Conservation (phyloP, 805 yeast genomes). For the Ogataea dorogensis region DNA sequence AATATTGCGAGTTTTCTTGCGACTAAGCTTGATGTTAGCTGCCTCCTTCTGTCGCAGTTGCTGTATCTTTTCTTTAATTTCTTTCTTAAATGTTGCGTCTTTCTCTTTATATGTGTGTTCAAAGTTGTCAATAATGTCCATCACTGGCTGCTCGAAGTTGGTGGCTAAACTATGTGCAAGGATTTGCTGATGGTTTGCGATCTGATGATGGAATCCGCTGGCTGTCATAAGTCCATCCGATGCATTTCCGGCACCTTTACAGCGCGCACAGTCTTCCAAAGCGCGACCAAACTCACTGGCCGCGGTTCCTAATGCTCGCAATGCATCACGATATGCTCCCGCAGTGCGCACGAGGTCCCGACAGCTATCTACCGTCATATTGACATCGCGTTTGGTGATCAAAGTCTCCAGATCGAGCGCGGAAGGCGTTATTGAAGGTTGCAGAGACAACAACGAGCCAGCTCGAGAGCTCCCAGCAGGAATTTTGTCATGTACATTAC, state of each 20-base stretch:
- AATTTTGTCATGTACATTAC: slow-evolving; percentile 6
- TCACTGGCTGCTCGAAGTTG: slow-evolving; percentile 56
- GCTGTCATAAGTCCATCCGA: slow-evolving; percentile 68
- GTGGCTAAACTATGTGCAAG: slow-evolving; percentile 55
- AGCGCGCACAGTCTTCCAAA: slow-evolving; percentile 59
- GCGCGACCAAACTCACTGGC: slow-evolving; percentile 73
- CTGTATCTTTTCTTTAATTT: slow-evolving; percentile 51
- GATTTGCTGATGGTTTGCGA: slow-evolving; percentile 75
- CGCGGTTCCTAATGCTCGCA: slow-evolving; percentile 49
- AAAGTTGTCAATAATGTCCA: slow-evolving; percentile 44
- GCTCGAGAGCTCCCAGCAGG: slow-evolving; percentile 14
- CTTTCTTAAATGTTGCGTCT: slow-evolving; percentile 52
- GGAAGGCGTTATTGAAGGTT: slow-evolving; percentile 50
- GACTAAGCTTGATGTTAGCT: slow-evolving; percentile 57
- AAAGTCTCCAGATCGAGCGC: slow-evolving; percentile 59
- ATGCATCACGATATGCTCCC: slow-evolving; percentile 43
- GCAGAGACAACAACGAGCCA: slow-evolving; percentile 36
- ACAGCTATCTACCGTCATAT: slow-evolving; percentile 47
- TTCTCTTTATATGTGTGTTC: slow-evolving; percentile 42
- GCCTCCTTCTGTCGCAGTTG: slow-evolving; percentile 58
- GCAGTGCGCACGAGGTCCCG: slow-evolving; percentile 48
- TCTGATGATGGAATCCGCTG: slow-evolving; percentile 72
- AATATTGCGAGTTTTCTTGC: slow-evolving; percentile 61
- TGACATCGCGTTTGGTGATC: slow-evolving; percentile 59
- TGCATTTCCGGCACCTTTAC: slow-evolving; percentile 58